Percentiles rank a stretch among this genome's conserved stretches.
phyloP scores from a whole-genome alignment of 2,329 filamentous ascomycete species.

The Chaetomium sp. region DNA sequence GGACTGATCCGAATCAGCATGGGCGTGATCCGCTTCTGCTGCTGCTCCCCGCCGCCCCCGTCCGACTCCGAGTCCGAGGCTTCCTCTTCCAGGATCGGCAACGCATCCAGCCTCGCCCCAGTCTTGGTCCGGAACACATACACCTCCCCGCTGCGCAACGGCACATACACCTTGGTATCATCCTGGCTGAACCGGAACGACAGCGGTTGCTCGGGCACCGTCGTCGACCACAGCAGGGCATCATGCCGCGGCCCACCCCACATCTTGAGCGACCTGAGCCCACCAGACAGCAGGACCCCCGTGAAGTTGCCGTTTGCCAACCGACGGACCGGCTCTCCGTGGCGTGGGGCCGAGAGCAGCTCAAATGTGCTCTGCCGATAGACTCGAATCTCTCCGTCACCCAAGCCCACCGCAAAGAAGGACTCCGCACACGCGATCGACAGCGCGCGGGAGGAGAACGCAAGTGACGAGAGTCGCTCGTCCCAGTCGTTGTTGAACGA shows the following conservation, averaged over 20 bases:
- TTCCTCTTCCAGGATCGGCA: conserved; percentile 11
- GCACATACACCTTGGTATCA: conserved; percentile 16
- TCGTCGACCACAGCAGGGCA: conserved; percentile 10
- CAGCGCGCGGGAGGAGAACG: conserved; percentile 12
- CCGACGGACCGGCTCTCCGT: conserved; percentile 14
- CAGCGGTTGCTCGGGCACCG: conserved; percentile 15
- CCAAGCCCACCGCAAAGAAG: conserved; percentile 15
- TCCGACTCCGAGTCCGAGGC: conserved; percentile 16
- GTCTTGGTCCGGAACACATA: conserved; percentile 12
- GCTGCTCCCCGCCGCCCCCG: neutral
- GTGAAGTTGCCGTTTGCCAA: conserved; percentile 15
- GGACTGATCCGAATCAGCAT: conserved; percentile 13
- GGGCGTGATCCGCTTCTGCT: conserved; percentile 12
- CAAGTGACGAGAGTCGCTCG: conserved; percentile 14
- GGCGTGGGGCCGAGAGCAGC: conserved; percentile 10
- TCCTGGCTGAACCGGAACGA: conserved; percentile 13
- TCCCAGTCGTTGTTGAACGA: conserved; percentile 17
- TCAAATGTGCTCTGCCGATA: conserved; percentile 17
- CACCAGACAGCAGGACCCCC: conserved; percentile 8
- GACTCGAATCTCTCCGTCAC: conserved; percentile 10
- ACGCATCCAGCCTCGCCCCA: conserved; percentile 10
- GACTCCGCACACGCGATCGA: conserved; percentile 15
- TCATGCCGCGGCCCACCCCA: conserved; percentile 11
- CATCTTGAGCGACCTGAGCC: conserved; percentile 12
- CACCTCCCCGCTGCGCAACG: conserved; percentile 14